Conservation (phyloP, 1,284 basidiomycete species). For the Malassezia nana region DNA sequence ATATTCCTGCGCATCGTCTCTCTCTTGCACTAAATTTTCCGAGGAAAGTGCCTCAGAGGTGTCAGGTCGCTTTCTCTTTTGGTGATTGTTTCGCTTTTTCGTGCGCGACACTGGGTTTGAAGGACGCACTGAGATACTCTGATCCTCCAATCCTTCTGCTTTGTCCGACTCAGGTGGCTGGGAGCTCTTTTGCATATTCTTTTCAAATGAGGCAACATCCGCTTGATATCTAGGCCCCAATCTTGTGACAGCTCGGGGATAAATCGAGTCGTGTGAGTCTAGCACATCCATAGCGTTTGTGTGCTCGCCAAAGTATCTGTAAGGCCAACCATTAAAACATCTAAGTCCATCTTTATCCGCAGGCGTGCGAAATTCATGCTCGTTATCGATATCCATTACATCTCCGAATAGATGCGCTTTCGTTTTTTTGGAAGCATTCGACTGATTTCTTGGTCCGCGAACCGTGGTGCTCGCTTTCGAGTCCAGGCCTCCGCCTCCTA, state of each 20-base stretch:
- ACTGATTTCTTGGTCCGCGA: not conserved
- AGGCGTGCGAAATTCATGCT: conserved; percentile 6
- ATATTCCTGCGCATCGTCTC: conserved; percentile 20
- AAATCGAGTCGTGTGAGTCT: conserved; percentile 90
- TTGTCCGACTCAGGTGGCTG: not conserved
- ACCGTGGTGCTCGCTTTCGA: not conserved
- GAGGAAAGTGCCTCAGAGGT: not conserved
- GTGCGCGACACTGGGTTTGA: not conserved
- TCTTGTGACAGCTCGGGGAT: conserved; percentile 77
- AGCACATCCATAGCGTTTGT: conserved; percentile 58
- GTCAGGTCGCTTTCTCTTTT: not conserved
- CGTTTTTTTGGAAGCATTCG: conserved; percentile 20
- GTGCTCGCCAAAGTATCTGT: conserved; percentile 86
- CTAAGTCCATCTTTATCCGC: conserved; percentile 54
- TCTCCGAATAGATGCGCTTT: conserved; percentile 12
- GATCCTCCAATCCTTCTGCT: conserved; percentile 21
- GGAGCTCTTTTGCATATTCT: not conserved
- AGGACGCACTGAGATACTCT: conserved; percentile 6
- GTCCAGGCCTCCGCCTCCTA: conserved; percentile 19
- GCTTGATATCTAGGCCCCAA: conserved; percentile 73
- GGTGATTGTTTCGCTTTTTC: not conserved
- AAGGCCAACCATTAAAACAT: conserved; percentile 84
- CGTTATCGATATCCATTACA: conserved; percentile 22
- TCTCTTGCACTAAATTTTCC: not conserved
- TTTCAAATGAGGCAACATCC: conserved; percentile 16